Conservation (phyloP, 2,329 filamentous ascomycete species). For the Cryphonectria carpinicola region DNA sequence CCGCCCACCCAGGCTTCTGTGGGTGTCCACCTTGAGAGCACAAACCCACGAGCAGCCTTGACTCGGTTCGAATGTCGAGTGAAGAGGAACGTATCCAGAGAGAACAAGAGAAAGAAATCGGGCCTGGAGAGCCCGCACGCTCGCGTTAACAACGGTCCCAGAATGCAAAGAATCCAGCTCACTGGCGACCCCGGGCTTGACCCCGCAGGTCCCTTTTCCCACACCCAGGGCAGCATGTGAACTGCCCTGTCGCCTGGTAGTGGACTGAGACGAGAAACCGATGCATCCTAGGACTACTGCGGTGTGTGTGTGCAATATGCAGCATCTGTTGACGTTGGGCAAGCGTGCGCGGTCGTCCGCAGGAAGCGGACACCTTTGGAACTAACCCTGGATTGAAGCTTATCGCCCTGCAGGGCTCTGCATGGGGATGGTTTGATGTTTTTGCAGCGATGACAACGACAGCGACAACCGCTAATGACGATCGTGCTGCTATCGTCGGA, state of each 20-base stretch:
- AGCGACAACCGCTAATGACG: background rate
- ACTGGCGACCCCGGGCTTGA: constrained; percentile 21
- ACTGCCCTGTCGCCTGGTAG: constrained; percentile 17
- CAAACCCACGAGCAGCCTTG: constrained; percentile 16
- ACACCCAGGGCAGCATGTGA: constrained; percentile 17
- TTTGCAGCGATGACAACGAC: background rate
- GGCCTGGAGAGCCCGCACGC: constrained; percentile 15
- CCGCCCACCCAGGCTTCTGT: constrained; percentile 23
- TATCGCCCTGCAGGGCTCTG: constrained; percentile 1
- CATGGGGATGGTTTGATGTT: constrained; percentile 24
- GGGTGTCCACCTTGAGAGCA: background rate
- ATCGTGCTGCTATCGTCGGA: background rate
- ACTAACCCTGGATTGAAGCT: constrained; percentile 17
- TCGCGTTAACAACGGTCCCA: constrained; percentile 21
- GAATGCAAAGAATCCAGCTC: constrained; percentile 7
- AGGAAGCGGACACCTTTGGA: constrained; percentile 19
- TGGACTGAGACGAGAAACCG: constrained; percentile 16
- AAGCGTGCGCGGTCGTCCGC: constrained; percentile 23
- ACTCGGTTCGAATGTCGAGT: constrained; percentile 1
- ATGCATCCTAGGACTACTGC: constrained; percentile 13
- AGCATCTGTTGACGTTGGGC: constrained; percentile 17
- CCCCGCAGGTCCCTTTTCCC: constrained; percentile 20
- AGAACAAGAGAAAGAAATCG: background rate
- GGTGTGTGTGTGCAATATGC: constrained; percentile 23
- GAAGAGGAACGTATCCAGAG: background rate